Evolutionary conservation across 148 eudicot species (phyloP), one percentile per base, ranked within the genome.

Genomic region (Bassia scoparia): DNA sequence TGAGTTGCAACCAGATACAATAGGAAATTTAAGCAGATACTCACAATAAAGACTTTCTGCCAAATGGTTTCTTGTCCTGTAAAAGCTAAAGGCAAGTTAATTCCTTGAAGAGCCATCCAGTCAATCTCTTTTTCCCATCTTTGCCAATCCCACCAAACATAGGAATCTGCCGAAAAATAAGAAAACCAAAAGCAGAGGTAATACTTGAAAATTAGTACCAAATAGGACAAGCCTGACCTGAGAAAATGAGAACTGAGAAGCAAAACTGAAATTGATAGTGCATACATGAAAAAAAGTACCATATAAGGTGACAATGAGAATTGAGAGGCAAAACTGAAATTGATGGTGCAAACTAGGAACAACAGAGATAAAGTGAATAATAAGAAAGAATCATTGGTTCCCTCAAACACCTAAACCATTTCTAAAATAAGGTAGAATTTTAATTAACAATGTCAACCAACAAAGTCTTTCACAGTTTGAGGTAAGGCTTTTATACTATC

Each of bases 31-130:
- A 26, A 35, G 49, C 67, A 58, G 71, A 61, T 71, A 71, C 84
- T 82, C 59, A 95, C 99, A 81, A 76, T 70, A 74, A 88, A 91
- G 76, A 95, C 99, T 84, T 87, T 95, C 79, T 95, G 96, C 99
- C 99, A 95, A 76, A 95, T 92, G 55, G 97, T 65, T 87, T 95
- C 99, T 85, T 95, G 99, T 37, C 97, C 99, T 13, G 93, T 91
- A 87, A 91, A 91, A 74, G 97, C 99, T 61, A 95, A 81, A 74
- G 97, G 99, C 74, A 95, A 83, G 85, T 95, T 95, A 66, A 95
- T 61, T 81, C 99, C 99, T 83, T 95, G 99, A 79, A 95, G 90
- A 68, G 97, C 97, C 99, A 95, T 95, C 99, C 99, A 95, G 74
- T 95, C 99, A 61, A 95, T 87, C 87, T 95, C 99, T 77, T 92